Conservation (phyloP, 805 yeast species). For the Kuraishia hungarica region DNA sequence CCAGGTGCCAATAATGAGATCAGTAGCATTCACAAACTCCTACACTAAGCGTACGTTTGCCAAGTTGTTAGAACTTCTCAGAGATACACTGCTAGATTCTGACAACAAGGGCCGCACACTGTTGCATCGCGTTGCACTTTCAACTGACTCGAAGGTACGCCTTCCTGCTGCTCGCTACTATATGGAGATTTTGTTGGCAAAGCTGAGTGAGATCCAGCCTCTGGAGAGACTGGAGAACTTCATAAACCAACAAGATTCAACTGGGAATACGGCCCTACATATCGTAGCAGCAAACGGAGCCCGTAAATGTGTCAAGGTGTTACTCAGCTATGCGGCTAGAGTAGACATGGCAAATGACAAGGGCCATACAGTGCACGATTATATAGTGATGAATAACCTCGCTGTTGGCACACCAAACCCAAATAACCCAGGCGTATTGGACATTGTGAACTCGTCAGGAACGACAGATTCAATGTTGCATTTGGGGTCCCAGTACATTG, state of each 20-base stretch:
- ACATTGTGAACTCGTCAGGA: not conserved
- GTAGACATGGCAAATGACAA: slow-evolving; percentile 41
- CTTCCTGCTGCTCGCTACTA: slow-evolving; percentile 80
- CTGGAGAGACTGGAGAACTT: slow-evolving; percentile 52
- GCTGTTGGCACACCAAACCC: not conserved
- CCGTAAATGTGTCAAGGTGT: slow-evolving; percentile 32
- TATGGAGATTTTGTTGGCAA: slow-evolving; percentile 65
- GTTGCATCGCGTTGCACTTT: slow-evolving; percentile 75
- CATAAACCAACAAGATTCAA: slow-evolving; percentile 45
- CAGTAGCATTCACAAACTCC: slow-evolving; percentile 83
- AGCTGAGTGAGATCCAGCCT: slow-evolving; percentile 57
- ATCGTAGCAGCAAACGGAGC: slow-evolving; percentile 37
- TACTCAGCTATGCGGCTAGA: slow-evolving; percentile 42
- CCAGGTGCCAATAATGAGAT: slow-evolving; percentile 79
- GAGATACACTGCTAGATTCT: slow-evolving; percentile 67
- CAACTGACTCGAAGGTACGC: slow-evolving; percentile 57
- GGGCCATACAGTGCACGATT: slow-evolving; percentile 33
- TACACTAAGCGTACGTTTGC: slow-evolving; percentile 76
- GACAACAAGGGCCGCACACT: slow-evolving; percentile 73
- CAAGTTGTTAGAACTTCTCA: slow-evolving; percentile 63
- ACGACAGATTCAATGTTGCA: not conserved
- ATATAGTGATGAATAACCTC: slow-evolving; percentile 11
- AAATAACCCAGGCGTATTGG: not conserved
- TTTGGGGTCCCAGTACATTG: not conserved
- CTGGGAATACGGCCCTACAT: slow-evolving; percentile 51